These are phyloP conservation scores for Daucus carota DNA, from an alignment of 129 eudicot genomes.

Conservation along the genomic window DH1_v3.0 NC_030384.2:32756001-32756500, in stretches of 20 bases:
- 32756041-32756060: not conserved
- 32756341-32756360: not conserved
- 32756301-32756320: not conserved
- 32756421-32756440: too few relatives aligned
- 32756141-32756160: not conserved
- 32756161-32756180: not conserved
- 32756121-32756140: not conserved
- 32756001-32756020: not conserved
- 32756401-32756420: too few relatives aligned
- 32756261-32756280: not conserved
- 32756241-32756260: not conserved
- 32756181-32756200: too few relatives aligned
- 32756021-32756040: not conserved
- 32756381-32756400: too few relatives aligned
- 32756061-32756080: too few relatives aligned
- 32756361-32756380: too few relatives aligned
- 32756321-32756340: not conserved
- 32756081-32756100: not conserved
- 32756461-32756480: too few relatives aligned
- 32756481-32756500: too few relatives aligned
- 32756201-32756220: not conserved
- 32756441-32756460: too few relatives aligned
- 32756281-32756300: conserved; percentile 4
- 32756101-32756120: not conserved
- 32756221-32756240: not conserved